Base-by-base conservation (phyloP, 345 rosid genomes). In the Boechera stricta region DNA sequence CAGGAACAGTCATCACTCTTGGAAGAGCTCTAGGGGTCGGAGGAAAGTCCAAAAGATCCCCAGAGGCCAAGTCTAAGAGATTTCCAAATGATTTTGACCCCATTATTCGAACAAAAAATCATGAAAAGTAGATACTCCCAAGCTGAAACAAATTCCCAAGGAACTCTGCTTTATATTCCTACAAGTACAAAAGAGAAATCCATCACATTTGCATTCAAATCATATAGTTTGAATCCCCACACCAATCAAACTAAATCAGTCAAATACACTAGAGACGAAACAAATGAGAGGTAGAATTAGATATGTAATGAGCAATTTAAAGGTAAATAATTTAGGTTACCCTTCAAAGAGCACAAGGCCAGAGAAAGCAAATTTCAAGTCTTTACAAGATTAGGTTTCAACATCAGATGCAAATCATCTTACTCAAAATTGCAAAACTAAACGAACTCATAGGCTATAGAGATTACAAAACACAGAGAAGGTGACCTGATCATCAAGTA, bases 1-100 rank as follows among this genome's bases (percentile, higher is more conserved):
- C 90, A 4, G 93, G 88, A 67, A 74, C 81, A 10, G 89, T 83
- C 83, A 86, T 86, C 52, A 86, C 84, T 65, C 85, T 66, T 0
- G 88, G 91, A 78, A 91, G 85, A 35, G 82, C 57, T 67, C 83
- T 79, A 1, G 87, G 86, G 28, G 88, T 80, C 66, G 48, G 91
- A 56, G 88, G 89, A 69, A 87, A 72, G 77, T 83, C 82, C 70
- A 86, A n/a, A 72, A 82, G 74, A 75, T 89, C 81, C 63, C 89
- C 85, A 36, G 89, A 86, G 33, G 89, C 89, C 71, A 89, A 84
- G 57, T 89, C 90, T 38, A 87, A 74, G 44, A 91, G 82, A 83
- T 78, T 87, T 72, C 81, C 82, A 79, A 83, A 87, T 69, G 93
- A 91, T 74, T 87, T 86, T 21, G 93, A 87, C 80, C 88, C 69